Percentiles rank a stretch among this genome's conserved stretches.
Conservation (phyloP, 306 rosid species). For the Nissolia schottii region DNA sequence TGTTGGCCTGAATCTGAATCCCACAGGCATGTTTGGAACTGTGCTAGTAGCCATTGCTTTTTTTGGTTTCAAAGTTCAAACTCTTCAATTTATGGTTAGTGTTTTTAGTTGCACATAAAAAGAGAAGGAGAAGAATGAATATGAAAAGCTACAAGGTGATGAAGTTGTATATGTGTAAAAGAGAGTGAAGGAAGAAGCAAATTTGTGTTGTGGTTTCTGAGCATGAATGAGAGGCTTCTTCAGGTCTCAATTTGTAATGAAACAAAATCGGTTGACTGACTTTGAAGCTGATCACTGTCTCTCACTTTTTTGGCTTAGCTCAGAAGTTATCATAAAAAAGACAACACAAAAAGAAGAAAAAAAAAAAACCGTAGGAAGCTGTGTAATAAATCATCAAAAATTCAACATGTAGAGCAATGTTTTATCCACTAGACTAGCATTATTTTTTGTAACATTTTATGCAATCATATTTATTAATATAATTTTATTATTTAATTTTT, state of each 20-base stretch:
- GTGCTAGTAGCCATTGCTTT: conserved; percentile 8
- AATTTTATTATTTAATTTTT: too few relatives aligned
- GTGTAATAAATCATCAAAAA: too few relatives aligned
- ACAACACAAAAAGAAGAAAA: neutral
- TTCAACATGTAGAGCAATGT: too few relatives aligned
- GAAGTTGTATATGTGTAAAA: neutral
- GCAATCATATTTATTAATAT: too few relatives aligned
- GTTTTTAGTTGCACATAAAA: neutral
- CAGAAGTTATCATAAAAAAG: neutral
- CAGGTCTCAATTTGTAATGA: neutral
- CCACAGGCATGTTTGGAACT: conserved; percentile 22
- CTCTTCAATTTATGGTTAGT: neutral
- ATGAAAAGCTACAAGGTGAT: neutral
- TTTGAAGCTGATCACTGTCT: neutral
- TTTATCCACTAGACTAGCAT: too few relatives aligned
- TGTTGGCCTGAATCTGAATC: conserved; percentile 63
- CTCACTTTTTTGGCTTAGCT: conserved; percentile 14
- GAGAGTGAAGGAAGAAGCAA: neutral
- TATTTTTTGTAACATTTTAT: too few relatives aligned
- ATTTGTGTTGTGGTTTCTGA: neutral
- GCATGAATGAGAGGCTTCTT: neutral
- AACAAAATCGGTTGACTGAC: conserved; percentile 1
- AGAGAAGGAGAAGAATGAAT: neutral
- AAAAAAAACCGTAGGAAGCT: neutral
- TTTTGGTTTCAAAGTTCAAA: neutral